Base-by-base conservation (phyloP, 2,329 filamentous ascomycete species). In the Colletotrichum lentis region DNA sequence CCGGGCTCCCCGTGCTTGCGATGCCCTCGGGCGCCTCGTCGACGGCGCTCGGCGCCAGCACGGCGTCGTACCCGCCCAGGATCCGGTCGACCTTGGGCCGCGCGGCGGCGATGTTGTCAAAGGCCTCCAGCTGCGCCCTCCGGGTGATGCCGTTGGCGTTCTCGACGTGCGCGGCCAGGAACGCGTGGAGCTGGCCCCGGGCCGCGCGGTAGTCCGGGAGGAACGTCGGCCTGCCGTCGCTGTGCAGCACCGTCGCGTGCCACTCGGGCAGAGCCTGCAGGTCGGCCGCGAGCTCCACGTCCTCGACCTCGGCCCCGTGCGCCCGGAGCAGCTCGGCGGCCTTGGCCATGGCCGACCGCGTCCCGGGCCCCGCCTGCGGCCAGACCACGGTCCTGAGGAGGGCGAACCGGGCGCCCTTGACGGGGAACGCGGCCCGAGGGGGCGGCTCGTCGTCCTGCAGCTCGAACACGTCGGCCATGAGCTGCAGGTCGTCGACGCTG, bases 21-120 rank as follows among this genome's bases (percentile, higher is more conserved):
- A 75, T 57, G 0, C 88, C 88, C 0, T 82, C 64, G 0, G 87
- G 86, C 0, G 87, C 87, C 70, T 88, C 87, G 66, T 88, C 87
- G 0, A 81, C 73, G 0, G 83, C 85, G 67, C 85, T 88, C 0
- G 87, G 87, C 0, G 82, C 84, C n/a, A 90, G 67, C 0, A 89
- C 79, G 0, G 83, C 85, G 22, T 81, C 82, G 60, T 86, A 89
- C 12, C 75, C 75, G 0, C 73, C 73, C 0, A 83, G 78, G 37
- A 89, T 79, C 2, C 75, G 74, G 71, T 89, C 86, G 1, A 85
- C 80, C 12, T 80, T 77, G 0, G 86, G 85, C 47, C 87, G 74
- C 18, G 86, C 76, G 0, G 78, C 77, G 0, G 85, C 83, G 12
- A 84, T 80, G 0, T 77, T 76, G 69, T 89, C 87, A 52, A 84